Evolutionary conservation across 1,139 yeast species (phyloP), one percentile per base, ranked within the genome.

Genomic region (Pichia sp.): DNA sequence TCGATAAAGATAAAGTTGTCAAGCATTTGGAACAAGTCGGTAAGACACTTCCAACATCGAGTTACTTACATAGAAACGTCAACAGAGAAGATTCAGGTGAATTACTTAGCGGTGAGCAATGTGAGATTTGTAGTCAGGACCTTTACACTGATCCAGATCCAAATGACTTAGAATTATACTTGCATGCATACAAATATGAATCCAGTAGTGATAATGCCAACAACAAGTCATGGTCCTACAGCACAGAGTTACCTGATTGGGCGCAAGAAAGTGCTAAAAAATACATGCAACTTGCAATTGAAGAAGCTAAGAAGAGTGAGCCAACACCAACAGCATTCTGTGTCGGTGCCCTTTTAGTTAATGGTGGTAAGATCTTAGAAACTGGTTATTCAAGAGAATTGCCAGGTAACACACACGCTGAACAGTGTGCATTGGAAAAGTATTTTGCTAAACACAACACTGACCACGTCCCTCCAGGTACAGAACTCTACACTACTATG

Each of bases 351-450:
- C 83, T 90, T 0, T 67, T 94, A 14, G 96, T 85, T 0, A 69
- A 77, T 49, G 77, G 81, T 4, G 60, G 62, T 44, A 63, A 77
- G 45, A 71, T 93, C 0, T 62, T 94, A 17, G 74, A 85, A 10
- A 83, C 89, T 0, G 99, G 99, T 0, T 87, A 79, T 60, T 88
- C 98, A 0, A 73, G 99, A 50, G 99, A 94, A 63, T 69, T 93
- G 4, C 88, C 86, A 17, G 99, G 99, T 0, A 94, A 94, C 63
- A 94, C 99, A 0, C 99, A 94, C 65, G 99, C 99, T 2, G 99
- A 94, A 61, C 97, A 94, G 62, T 85, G 95, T 70, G 97, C 97
- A 0, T 66, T 94, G 49, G 86, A 83, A 39, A 94, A 94, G 64
- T 85, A 83, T 57, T 81, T 73, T 48, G 50, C 58, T 3, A 45